Conservation (phyloP, 768 basidiomycete species). For the Suillus weaverae region DNA sequence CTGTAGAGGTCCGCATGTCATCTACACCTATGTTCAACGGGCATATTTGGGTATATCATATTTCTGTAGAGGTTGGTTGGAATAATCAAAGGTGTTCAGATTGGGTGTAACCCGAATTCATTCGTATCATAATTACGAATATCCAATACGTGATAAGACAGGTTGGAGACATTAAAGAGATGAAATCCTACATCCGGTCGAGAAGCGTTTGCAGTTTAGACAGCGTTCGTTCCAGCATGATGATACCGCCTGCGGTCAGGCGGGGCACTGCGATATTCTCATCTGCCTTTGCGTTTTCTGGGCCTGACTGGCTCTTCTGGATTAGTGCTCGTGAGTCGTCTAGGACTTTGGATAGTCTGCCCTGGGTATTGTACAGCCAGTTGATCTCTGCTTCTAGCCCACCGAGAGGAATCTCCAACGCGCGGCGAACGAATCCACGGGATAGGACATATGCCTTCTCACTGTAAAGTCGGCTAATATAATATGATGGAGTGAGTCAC, state of each 20-base stretch:
- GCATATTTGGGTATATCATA: constrained; percentile 6
- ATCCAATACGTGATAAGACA: constrained; percentile 9
- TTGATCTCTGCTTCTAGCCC: constrained; percentile 71
- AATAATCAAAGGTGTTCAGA: not conserved
- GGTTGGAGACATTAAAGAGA: constrained; percentile 15
- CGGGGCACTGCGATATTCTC: constrained; percentile 65
- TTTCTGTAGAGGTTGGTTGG: not conserved
- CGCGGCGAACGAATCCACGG: constrained; percentile 85
- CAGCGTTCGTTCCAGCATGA: constrained; percentile 75
- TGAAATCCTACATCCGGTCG: constrained; percentile 18
- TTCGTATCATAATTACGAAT: not conserved
- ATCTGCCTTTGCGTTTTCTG: constrained; percentile 26
- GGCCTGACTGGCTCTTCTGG: constrained; percentile 57
- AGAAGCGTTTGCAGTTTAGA: constrained; percentile 56
- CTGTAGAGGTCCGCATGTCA: not conserved
- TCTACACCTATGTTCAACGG: constrained; percentile 15
- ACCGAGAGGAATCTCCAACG: constrained; percentile 75
- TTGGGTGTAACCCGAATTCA: not conserved
- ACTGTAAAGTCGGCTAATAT: constrained; percentile 79
- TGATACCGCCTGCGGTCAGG: constrained; percentile 75
- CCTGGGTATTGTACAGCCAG: constrained; percentile 67
- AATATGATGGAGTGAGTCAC: constrained; percentile 6
- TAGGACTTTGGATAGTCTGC: constrained; percentile 69
- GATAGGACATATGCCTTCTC: constrained; percentile 94
- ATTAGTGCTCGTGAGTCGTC: constrained; percentile 61